Conservation (phyloP, 1,139 yeast species). For the Lodderomyces theae region DNA sequence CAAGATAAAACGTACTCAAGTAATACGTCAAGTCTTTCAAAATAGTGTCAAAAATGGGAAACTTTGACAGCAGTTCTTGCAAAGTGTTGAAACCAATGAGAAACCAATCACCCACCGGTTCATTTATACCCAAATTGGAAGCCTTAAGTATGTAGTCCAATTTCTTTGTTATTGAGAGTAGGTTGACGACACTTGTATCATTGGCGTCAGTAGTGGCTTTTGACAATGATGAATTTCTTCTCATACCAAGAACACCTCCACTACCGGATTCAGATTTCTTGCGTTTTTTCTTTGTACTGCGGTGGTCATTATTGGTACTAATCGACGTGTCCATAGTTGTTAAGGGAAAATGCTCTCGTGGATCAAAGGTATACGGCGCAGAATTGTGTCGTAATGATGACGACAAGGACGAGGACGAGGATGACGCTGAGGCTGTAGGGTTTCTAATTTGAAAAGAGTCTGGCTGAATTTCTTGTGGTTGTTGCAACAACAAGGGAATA, state of each 20-base stretch:
- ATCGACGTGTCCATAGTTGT: conserved; percentile 8
- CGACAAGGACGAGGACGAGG: not conserved
- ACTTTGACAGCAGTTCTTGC: conserved; percentile 19
- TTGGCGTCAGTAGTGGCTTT: conserved; percentile 8
- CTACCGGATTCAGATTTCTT: conserved; percentile 7
- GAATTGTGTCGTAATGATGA: not conserved
- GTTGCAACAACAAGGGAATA: too few relatives aligned
- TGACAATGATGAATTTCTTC: conserved; percentile 5
- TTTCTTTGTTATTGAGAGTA: conserved; percentile 35
- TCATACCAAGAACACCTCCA: conserved; percentile 1
- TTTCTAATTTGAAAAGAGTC: not conserved
- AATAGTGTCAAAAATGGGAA: conserved; percentile 22
- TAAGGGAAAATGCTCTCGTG: not conserved
- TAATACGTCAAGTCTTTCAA: conserved; percentile 26
- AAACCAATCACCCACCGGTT: conserved; percentile 26
- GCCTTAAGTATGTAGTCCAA: conserved; percentile 17
- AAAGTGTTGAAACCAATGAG: conserved; percentile 32
- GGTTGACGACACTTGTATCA: conserved; percentile 28
- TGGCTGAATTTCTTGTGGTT: not conserved
- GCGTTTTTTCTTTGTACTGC: conserved; percentile 6
- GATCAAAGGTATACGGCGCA: conserved; percentile 1
- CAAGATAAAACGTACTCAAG: conserved; percentile 20
- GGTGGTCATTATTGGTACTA: conserved; percentile 4
- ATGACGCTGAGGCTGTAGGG: too few relatives aligned
- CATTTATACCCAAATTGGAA: conserved; percentile 2